Percentiles rank a stretch among this genome's conserved stretches.
Conservation (phyloP, 2,329 filamentous ascomycete species). For the Calonectria pauciramosa region DNA sequence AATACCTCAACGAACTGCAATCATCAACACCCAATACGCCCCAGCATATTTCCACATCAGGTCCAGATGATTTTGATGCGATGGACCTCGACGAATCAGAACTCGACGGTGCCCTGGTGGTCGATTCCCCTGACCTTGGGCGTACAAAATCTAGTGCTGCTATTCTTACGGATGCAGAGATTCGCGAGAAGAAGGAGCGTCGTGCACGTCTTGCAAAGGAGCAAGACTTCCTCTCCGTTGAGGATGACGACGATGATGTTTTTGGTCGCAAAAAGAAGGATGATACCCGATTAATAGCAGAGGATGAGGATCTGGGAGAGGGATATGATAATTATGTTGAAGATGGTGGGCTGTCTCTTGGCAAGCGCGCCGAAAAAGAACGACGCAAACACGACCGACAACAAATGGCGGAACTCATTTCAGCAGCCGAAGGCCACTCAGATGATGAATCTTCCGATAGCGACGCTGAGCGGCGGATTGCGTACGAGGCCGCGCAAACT, state of each 20-base stretch:
- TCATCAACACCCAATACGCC: conserved; percentile 89
- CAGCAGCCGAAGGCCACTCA: conserved; percentile 78
- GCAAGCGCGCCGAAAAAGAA: conserved; percentile 83
- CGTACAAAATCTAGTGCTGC: conserved; percentile 54
- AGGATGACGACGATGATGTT: conserved; percentile 69
- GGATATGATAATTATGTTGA: conserved; percentile 94
- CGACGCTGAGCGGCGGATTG: conserved; percentile 79
- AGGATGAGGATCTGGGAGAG: conserved; percentile 94
- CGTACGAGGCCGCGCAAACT: conserved; percentile 90
- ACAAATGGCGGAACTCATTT: conserved; percentile 87
- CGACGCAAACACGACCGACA: conserved; percentile 75
- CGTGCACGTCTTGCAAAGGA: conserved; percentile 82
- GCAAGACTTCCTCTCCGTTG: conserved; percentile 76
- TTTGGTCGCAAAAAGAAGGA: conserved; percentile 68
- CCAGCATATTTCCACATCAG: conserved; percentile 66
- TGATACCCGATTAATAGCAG: conserved; percentile 81
- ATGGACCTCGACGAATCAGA: conserved; percentile 72
- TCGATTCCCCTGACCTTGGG: conserved; percentile 60
- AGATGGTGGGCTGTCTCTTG: conserved; percentile 83
- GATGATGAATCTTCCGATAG: conserved; percentile 77
- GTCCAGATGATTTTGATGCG: conserved; percentile 61
- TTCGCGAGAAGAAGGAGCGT: conserved; percentile 90
- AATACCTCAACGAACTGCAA: conserved; percentile 88
- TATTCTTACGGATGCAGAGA: conserved; percentile 87
- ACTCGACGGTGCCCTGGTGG: conserved; percentile 74